These are phyloP conservation scores for Brassica balearica DNA, from an alignment of 441 rosid genomes.

Conservation along the genomic window DNA sequence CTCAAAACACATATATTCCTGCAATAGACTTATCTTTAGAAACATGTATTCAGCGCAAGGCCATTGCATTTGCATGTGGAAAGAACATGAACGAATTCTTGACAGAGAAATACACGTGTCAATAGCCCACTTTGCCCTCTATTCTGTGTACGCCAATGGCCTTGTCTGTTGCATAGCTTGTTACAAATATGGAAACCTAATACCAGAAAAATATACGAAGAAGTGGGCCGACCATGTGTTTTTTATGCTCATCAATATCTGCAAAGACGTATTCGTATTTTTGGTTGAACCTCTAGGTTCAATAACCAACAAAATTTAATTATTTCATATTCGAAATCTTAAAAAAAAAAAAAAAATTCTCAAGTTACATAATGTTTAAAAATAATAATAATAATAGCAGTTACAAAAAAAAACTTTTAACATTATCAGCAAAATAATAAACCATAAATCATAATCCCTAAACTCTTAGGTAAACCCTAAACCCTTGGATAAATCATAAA, in stretches of 20 bases:
- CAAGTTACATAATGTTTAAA: too few species aligned
- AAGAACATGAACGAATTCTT: not conserved
- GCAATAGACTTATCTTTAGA: not conserved
- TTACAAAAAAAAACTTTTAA: too few species aligned
- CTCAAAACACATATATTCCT: not conserved
- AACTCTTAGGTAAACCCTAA: too few species aligned
- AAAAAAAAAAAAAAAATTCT: too few species aligned
- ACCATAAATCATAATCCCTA: too few species aligned
- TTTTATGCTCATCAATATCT: not conserved
- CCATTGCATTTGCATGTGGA: slow-evolving; percentile 6
- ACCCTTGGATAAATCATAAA: too few species aligned
- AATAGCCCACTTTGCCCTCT: not conserved
- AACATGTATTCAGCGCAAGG: not conserved
- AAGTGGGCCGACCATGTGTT: slow-evolving; percentile 2
- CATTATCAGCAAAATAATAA: too few species aligned
- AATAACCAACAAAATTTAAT: too few species aligned
- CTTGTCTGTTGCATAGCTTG: slow-evolving; percentile 8
- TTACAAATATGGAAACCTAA: not conserved
- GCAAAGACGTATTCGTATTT: not conserved
- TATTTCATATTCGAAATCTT: too few species aligned
- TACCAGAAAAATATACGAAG: not conserved
- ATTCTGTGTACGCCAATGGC: not conserved
- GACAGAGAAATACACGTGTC: not conserved
- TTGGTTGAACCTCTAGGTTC: too few species aligned
- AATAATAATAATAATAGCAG: too few species aligned